Evolutionary conservation across 306 rosid species (phyloP), one percentile per base, ranked within the genome.

Genomic region (Crotalaria pallida): DNA sequence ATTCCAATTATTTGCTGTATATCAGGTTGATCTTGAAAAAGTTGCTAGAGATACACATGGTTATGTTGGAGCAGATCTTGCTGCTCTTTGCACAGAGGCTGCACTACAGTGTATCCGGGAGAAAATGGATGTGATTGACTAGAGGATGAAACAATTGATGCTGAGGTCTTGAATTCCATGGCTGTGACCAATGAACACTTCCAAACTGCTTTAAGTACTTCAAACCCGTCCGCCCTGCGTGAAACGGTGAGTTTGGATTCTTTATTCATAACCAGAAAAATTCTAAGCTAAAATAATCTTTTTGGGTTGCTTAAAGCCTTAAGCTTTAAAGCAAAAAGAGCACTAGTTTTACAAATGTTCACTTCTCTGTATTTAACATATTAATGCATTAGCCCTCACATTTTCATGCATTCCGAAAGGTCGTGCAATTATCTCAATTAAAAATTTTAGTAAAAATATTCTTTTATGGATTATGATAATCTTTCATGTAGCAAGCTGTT

Each of bases 191-290:
- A 87, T 61, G 87, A 84, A 45, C 89, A 82, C 69, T 84, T 87
- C 70, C 87, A 84, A 72, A 77, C 84, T 51, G 89, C 92, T 41
- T 66, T 84, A 73, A 69, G 71, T 18, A 44, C 89, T 56, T 84
- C 92, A 26, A 88, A 88, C 71, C 93, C 93, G 11, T 85, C 93
- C 3, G 93, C 93, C 8, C 72, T 88, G 77, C 85, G 93, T 10
- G 93, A 88, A 85, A 88, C 90, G 19, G 93, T 88, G 79, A 81
- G 93, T 76, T 6, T 77, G 43, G 64, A 55, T 36, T 21, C 51
- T 24, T 55, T 9, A 69, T 18, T 62, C 56, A 58, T 38, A 9
- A 52, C 47, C 26, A 15, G 18, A 10, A 61, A 11, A 41, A 6
- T 44, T 58, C 36, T n/a, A 17, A 59, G 10, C 59, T 12, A 16